These are phyloP conservation scores for Coemansia sp. DNA, from an alignment of 192 early-diverging fungal species.

Conservation along the genomic window DNA sequence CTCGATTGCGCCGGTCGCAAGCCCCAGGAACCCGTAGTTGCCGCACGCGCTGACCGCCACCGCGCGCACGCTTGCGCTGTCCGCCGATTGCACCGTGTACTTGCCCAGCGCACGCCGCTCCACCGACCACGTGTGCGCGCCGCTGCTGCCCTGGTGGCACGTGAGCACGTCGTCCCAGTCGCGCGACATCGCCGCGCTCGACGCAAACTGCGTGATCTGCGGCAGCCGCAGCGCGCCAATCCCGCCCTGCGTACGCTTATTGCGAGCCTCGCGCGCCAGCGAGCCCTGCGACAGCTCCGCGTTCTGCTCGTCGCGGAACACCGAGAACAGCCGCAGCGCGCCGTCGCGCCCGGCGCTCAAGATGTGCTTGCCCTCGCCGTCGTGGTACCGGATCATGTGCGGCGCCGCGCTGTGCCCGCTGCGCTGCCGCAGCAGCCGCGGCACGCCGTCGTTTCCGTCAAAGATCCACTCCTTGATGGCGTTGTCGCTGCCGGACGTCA, in stretches of 20 bases:
- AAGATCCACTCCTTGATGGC: conserved; percentile 97
- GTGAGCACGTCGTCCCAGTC: conserved; percentile 95
- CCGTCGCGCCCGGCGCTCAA: conserved; percentile 84
- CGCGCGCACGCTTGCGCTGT: conserved; percentile 60
- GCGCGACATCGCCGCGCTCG: conserved; percentile 63
- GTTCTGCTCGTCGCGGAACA: conserved; percentile 82
- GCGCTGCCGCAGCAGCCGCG: conserved; percentile 80
- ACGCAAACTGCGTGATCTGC: conserved; percentile 73
- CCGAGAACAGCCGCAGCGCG: conserved; percentile 79
- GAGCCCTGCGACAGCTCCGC: conserved; percentile 82
- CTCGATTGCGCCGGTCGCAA: conserved; percentile 74
- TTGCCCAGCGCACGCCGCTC: conserved; percentile 77
- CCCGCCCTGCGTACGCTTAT: conserved; percentile 45
- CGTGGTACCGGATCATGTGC: conserved; percentile 77
- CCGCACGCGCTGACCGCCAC: conserved; percentile 86
- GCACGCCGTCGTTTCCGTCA: conserved; percentile 78
- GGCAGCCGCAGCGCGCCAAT: conserved; percentile 75
- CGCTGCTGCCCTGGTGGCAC: conserved; percentile 74
- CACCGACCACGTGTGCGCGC: conserved; percentile 82
- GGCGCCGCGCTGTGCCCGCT: conserved; percentile 89
- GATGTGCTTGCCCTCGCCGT: conserved; percentile 69
- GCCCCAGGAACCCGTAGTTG: conserved; percentile 91
- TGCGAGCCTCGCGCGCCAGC: conserved; percentile 58
- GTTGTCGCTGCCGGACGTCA: conserved; percentile 90
- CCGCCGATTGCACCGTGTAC: conserved; percentile 65